Evolutionary conservation across 768 basidiomycete species (phyloP), one percentile per base, ranked within the genome.

Genomic region (Suillus brevipes): DNA sequence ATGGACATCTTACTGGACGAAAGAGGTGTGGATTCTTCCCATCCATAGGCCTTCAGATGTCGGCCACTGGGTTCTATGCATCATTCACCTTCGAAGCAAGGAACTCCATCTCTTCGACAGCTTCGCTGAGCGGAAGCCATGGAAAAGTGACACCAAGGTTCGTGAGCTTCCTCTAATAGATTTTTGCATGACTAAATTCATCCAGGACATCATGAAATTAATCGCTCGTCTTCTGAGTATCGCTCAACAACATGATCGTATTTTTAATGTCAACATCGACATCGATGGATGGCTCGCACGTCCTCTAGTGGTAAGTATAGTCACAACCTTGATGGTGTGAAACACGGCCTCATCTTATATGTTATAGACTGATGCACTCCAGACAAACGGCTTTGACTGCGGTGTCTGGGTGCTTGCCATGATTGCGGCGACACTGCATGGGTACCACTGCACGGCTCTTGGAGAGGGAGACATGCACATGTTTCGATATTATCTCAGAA

Each of bases 71-170:
- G 78, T 79, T 0, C 47, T 78, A 6, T 72, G 70, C 7, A 59
- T 70, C 5, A 61, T 73, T 0, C 61, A 66, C 31, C 61, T 72
- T 3, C 13, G 6, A 1, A 12, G 31, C 8, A 62, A 66, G 2
- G 56, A 71, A 28, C 31, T 79, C 0, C 63, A 67, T 25, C 56
- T 80, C 0, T 79, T 78, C 58, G 78, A 80, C 59, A 80, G 78
- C 50, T 64, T 80, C 9, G 71, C 55, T 6, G 34, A 47, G 1
- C 16, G 55, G 38, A 31, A 23, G 18, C 36, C 43, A 6, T 61
- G 62, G 62, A 14, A 25, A 20, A 18, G 10, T n/a, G 62, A 67
- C 31, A 20, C 28, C 7, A 40, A 63, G 28, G 67, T 68, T 23
- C 3, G 1, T 50, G 49, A 13, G 47, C 47, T 25, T 23, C 45